A percentile compares a stretch with the other conserved stretches of the same genome.
These are phyloP conservation scores for Pisolithus orientalis DNA, from an alignment of 768 basidiomycete species.

Conservation along the genomic window DNA sequence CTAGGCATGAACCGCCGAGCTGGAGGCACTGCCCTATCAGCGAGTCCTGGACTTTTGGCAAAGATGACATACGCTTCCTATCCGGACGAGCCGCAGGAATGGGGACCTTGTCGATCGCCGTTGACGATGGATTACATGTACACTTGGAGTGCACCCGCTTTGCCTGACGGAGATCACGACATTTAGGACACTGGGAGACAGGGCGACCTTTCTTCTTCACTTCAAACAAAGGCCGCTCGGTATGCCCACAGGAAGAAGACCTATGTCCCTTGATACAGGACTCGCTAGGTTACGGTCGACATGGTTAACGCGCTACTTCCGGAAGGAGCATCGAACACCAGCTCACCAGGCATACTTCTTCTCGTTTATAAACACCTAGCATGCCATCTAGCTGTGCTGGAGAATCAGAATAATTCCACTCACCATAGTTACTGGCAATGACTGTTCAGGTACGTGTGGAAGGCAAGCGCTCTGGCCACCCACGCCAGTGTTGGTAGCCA, in stretches of 20 bases:
- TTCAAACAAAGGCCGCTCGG: conserved; percentile 85
- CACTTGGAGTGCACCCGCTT: conserved; percentile 81
- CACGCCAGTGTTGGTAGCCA: no score
- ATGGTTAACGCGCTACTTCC: conserved; percentile 3
- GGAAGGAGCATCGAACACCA: neutral
- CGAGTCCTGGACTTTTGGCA: conserved; percentile 7
- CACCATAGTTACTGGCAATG: conserved; percentile 13
- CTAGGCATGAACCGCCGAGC: conserved; percentile 68
- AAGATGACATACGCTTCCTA: conserved; percentile 25
- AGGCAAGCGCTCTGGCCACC: neutral
- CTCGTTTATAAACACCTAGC: conserved; percentile 66
- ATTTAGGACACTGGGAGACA: conserved; percentile 82
- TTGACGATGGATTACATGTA: conserved; percentile 49
- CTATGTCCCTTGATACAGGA: conserved; percentile 95
- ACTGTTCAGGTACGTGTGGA: neutral
- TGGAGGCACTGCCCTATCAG: conserved; percentile 20
- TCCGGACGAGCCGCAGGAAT: conserved; percentile 28
- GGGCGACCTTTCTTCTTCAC: conserved; percentile 93
- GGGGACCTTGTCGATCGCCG: conserved; percentile 22
- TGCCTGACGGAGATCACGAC: conserved; percentile 75
- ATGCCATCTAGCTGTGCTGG: neutral
- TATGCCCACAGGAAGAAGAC: conserved; percentile 82
- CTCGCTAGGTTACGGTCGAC: conserved; percentile 44
- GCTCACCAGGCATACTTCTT: conserved; percentile 70
- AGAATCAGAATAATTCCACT: neutral